Conservation (phyloP, 495 filamentous ascomycete species). For the Podospora conica region DNA sequence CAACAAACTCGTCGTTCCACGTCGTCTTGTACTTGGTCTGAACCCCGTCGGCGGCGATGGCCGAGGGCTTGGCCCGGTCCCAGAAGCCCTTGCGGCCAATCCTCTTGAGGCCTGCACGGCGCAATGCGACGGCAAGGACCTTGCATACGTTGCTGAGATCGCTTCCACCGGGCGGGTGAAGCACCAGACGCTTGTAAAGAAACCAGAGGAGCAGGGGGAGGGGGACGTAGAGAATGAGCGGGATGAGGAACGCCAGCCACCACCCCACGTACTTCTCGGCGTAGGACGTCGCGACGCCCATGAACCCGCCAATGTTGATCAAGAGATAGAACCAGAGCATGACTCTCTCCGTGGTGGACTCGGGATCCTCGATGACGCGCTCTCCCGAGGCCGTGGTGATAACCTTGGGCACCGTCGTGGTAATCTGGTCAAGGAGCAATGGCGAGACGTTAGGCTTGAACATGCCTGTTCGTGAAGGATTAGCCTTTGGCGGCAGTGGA, state of each 20-base stretch:
- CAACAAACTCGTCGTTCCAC: slow-evolving; percentile 53
- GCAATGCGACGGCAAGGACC: slow-evolving; percentile 47
- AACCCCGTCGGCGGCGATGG: slow-evolving; percentile 45
- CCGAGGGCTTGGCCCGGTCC: slow-evolving; percentile 58
- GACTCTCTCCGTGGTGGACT: slow-evolving; percentile 55
- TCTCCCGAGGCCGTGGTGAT: slow-evolving; percentile 42
- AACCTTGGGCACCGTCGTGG: slow-evolving; percentile 40
- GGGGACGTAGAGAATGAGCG: slow-evolving; percentile 54
- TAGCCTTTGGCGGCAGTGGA: not conserved
- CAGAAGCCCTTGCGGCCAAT: slow-evolving; percentile 55
- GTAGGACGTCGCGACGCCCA: slow-evolving; percentile 47
- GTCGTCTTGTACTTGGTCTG: slow-evolving; percentile 23
- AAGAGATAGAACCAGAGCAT: slow-evolving; percentile 61
- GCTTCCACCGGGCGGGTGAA: slow-evolving; percentile 46
- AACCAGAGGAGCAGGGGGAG: slow-evolving; percentile 48
- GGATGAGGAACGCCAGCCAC: slow-evolving; percentile 68
- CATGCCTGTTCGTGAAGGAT: slow-evolving; percentile 31
- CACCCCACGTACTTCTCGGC: slow-evolving; percentile 55
- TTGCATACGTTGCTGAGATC: slow-evolving; percentile 51
- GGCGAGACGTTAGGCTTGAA: slow-evolving; percentile 66
- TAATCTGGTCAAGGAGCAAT: slow-evolving; percentile 53
- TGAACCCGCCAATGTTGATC: slow-evolving; percentile 60
- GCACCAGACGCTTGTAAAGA: slow-evolving; percentile 47
- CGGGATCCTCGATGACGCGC: slow-evolving; percentile 53
- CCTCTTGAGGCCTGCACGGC: slow-evolving; percentile 47